A percentile compares a stretch with the other conserved stretches of the same genome.
Conservation (phyloP, 371 early-diverging fungal genomes). For the Apophysomyces variabilis region DNA sequence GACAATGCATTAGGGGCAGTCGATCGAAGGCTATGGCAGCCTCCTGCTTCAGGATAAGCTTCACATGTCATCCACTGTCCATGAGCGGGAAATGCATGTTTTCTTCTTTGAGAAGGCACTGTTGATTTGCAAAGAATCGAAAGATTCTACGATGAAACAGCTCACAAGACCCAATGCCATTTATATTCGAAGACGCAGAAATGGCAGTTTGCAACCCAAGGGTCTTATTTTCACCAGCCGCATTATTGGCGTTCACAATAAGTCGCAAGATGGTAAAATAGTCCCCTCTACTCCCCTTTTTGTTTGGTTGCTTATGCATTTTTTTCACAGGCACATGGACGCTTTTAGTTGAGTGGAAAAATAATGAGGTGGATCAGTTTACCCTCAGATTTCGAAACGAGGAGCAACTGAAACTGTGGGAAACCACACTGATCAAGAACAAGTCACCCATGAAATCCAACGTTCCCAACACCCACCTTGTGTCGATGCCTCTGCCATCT, state of each 20-base stretch:
- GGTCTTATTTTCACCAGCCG: constrained; percentile 68
- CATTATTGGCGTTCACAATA: constrained; percentile 27
- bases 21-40: constrained; percentile 73
- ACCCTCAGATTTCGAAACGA: constrained; percentile 85
- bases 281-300: background rate
- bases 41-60: constrained; percentile 86
- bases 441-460: constrained; percentile 25
- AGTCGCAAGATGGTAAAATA: constrained; percentile 24
- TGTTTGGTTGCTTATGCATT: constrained; percentile 9
- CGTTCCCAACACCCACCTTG: constrained; percentile 49
- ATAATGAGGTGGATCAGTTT: constrained; percentile 81
- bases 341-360: constrained; percentile 81
- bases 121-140: constrained; percentile 84
- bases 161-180: constrained; percentile 45
- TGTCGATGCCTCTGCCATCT: constrained; percentile 38
- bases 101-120: constrained; percentile 90
- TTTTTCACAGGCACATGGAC: constrained; percentile 46
- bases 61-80: constrained; percentile 73
- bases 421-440: constrained; percentile 63
- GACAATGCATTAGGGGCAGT: constrained; percentile 18
- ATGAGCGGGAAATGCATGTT: constrained; percentile 78
- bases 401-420: constrained; percentile 93
- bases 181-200: constrained; percentile 45
- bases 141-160: constrained; percentile 49
- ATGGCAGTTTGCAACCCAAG: constrained; percentile 71